A percentile compares a stretch with the other conserved stretches of the same genome.
Conservation (phyloP, 352 stramenopile genomes). For the Phytophthora multivora region DNA sequence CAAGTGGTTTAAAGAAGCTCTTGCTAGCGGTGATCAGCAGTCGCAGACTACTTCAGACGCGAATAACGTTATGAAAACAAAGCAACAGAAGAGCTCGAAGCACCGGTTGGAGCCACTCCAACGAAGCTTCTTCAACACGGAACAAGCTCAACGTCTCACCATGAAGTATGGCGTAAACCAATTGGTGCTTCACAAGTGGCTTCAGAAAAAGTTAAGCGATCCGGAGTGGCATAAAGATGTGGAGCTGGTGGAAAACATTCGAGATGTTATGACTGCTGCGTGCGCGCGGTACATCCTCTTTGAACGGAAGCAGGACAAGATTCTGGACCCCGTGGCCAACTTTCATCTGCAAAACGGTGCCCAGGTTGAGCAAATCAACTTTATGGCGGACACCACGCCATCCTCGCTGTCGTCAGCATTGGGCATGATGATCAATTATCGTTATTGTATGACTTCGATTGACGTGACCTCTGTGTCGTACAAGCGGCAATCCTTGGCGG, state of each 20-base stretch:
- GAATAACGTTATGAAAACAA: constrained; percentile 24
- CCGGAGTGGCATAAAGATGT: constrained; percentile 54
- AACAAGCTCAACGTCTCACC: constrained; percentile 54
- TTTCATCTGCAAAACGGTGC: constrained; percentile 88
- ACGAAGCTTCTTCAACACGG: constrained; percentile 53
- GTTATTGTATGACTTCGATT: constrained; percentile 85
- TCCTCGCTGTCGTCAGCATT: constrained; percentile 50
- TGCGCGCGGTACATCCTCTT: constrained; percentile 85
- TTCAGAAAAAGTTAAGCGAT: constrained; percentile 59
- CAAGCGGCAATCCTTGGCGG: constrained; percentile 71
- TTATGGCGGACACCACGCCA: constrained; percentile 66
- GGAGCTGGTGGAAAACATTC: constrained; percentile 53
- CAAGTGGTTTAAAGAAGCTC: constrained; percentile 62
- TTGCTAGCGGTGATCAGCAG: constrained; percentile 37
- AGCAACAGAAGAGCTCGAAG: constrained; percentile 13
- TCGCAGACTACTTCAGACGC: constrained; percentile 15
- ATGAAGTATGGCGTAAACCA: constrained; percentile 69
- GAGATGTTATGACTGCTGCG: constrained; percentile 55
- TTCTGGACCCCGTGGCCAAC: constrained; percentile 83
- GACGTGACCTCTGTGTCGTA: constrained; percentile 81
- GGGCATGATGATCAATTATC: constrained; percentile 90
- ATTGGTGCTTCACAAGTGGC: constrained; percentile 66
- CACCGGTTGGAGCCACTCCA: constrained; percentile 31
- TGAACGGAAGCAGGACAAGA: constrained; percentile 75
- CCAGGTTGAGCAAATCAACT: constrained; percentile 88